Conservation (phyloP, 352 stramenopile species). For the Paralagenidium karlingii region DNA sequence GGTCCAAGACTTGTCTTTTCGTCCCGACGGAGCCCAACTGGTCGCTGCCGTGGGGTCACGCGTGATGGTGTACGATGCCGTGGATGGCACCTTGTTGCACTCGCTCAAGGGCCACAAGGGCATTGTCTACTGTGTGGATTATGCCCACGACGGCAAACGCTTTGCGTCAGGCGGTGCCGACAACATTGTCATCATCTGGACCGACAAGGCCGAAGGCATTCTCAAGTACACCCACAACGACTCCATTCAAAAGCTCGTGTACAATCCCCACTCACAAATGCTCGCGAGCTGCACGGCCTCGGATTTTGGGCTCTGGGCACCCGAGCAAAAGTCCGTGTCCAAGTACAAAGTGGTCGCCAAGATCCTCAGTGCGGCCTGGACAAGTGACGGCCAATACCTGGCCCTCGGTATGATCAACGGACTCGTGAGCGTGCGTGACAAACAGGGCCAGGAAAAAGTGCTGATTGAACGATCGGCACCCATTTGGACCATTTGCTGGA, state of each 20-base stretch:
- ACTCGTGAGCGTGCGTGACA: constrained; percentile 85
- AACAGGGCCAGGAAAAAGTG: constrained; percentile 84
- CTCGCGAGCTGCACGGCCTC: constrained; percentile 88
- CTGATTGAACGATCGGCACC: constrained; percentile 79
- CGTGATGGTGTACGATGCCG: constrained; percentile 88
- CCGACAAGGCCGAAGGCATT: constrained; percentile 86
- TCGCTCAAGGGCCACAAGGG: constrained; percentile 87
- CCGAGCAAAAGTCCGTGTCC: constrained; percentile 88
- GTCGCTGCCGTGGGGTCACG: constrained; percentile 85
- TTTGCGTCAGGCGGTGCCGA: constrained; percentile 89
- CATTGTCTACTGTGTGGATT: constrained; percentile 89
- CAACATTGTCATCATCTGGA: constrained; percentile 97
- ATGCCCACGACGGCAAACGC: constrained; percentile 81
- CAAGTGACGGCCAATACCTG: constrained; percentile 83
- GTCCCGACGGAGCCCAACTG: constrained; percentile 78
- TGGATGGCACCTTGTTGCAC: constrained; percentile 82
- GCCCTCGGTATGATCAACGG: constrained; percentile 89
- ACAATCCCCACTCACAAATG: constrained; percentile 87
- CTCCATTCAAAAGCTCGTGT: constrained; percentile 85
- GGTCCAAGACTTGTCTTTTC: constrained; percentile 85
- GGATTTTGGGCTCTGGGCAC: constrained; percentile 91
- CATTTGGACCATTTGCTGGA: constrained; percentile 84
- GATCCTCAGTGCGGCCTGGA: constrained; percentile 88
- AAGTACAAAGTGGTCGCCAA: constrained; percentile 93
- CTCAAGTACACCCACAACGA: constrained; percentile 96